Base-by-base conservation (phyloP, 2,329 filamentous ascomycete species). In the Alternaria angustiovoidea region DNA sequence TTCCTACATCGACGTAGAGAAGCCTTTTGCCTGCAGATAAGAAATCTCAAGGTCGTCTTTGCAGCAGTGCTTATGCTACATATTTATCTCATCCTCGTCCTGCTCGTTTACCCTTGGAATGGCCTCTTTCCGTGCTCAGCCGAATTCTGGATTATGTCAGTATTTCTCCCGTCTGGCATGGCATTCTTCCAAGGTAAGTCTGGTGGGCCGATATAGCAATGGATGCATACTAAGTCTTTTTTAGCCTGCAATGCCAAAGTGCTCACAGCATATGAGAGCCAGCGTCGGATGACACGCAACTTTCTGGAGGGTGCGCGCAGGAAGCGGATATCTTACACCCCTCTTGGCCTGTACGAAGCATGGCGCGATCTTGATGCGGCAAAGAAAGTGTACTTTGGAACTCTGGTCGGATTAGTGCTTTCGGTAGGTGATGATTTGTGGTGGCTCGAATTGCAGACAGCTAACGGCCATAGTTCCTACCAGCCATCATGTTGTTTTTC, bases 401-500 rank as follows among this genome's bases (percentile, higher is more conserved):
- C 75, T 2, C 34, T 74, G 7, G 20, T 66, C 8, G 75, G 73
- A 20, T 59, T 78, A 26, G 55, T 73, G 2, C 48, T 77, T 38
- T 74, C 76, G 7, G 76, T 78, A 67, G 51, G 73, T 59, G 47
- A 24, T 3, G 20, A n/a, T 22, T 14, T 14, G 5, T 49, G 22
- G 16, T 26, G 9, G 2, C 20, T n/a, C 22, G 12, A 36, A 7
- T 8, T 42, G 16, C 11, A 6, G 11, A 46, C 43, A 18, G 46
- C 70, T 75, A 47, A 77, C 22, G 51, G 46, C 6, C 5, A 16
- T 65, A 90, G 88, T 74, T 90, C 3, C 67, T 86, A 54, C 79
- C 89, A 11, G 86, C 87, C 0, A 64, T 88, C 36, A 72, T 88
- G 52, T 85, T 89, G 75, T 91, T 84, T 75, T 80, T 88, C 66